Conservation (phyloP, 2,329 filamentous ascomycete genomes). For the Laburnicola sp. region DNA sequence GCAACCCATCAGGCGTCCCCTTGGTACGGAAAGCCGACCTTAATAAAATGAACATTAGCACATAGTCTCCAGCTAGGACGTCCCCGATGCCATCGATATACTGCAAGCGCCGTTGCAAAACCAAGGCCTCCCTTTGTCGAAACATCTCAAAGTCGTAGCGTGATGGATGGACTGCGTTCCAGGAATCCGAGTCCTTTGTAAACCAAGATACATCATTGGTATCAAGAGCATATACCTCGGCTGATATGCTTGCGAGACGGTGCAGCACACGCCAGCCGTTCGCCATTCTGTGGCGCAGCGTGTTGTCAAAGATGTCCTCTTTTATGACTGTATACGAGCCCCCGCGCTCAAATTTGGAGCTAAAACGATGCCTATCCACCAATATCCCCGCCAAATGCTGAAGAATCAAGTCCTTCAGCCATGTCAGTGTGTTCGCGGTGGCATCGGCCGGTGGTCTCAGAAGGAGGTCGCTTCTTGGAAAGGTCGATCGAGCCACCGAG, state of each 20-base stretch:
- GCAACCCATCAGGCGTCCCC: constrained; percentile 1
- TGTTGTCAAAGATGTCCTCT: constrained; percentile 27
- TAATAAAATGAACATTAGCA: constrained; percentile 36
- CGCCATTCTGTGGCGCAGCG: constrained; percentile 30
- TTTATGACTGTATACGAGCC: constrained; percentile 21
- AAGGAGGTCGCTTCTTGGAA: constrained; percentile 25
- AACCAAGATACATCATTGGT: constrained; percentile 16
- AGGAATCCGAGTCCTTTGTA: constrained; percentile 12
- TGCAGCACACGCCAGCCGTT: constrained; percentile 35
- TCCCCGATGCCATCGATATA: constrained; percentile 24
- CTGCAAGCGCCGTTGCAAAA: constrained; percentile 24
- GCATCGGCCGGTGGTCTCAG: constrained; percentile 13
- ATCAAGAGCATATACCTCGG: constrained; percentile 19
- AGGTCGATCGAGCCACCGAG: constrained; percentile 31
- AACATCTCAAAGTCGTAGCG: constrained; percentile 22
- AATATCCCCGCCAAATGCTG: constrained; percentile 35
- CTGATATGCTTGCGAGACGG: constrained; percentile 30
- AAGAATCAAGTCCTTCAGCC: constrained; percentile 34
- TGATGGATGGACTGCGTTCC: constrained; percentile 19
- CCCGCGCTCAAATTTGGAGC: no score
- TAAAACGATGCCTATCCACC: constrained; percentile 28
- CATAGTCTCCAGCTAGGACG: constrained; percentile 26
- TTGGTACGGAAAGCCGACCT: constrained; percentile 29
- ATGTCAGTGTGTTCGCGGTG: constrained; percentile 18
- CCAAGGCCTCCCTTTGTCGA: constrained; percentile 23